Percentiles rank a stretch among this genome's conserved stretches.
phyloP scores from a whole-genome alignment of 768 basidiomycete species.

The Tulasnella sp. region DNA sequence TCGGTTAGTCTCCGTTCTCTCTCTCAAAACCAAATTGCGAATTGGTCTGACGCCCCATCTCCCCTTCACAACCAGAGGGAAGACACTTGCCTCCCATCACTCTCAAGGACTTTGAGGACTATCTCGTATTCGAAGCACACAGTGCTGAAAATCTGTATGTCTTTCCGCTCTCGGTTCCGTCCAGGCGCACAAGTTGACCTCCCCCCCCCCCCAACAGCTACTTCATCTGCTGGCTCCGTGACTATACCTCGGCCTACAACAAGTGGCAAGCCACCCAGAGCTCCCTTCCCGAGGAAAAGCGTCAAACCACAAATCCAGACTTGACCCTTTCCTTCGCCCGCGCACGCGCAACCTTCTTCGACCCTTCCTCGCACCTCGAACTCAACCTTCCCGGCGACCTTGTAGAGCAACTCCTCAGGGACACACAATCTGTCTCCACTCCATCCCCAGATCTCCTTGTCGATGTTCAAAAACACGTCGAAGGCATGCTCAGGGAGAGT shows the following conservation, averaged over 20 bases:
- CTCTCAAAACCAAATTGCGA: background rate
- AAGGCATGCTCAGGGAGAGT: constrained; percentile 20
- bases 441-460: constrained; percentile 15
- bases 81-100: constrained; percentile 63
- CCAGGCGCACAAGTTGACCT: background rate
- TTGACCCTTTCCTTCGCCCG: constrained; percentile 6
- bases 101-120: constrained; percentile 72
- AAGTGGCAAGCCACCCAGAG: background rate
- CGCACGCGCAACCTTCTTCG: constrained; percentile 18
- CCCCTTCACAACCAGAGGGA: constrained; percentile 11
- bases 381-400: constrained; percentile 15
- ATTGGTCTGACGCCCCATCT: background rate
- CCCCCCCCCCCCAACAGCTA: background rate
- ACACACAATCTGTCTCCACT: background rate
- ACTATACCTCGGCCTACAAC: constrained; percentile 7
- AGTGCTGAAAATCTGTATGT: constrained; percentile 65
- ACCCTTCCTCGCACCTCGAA: constrained; percentile 8
- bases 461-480: constrained; percentile 17
- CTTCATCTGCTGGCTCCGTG: constrained; percentile 19
- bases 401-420: background rate
- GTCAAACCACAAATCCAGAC: background rate
- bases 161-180: background rate
- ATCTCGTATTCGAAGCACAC: constrained; percentile 69
- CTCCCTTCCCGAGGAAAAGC: constrained; percentile 1
- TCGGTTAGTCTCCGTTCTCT: background rate